Base-by-base conservation (phyloP, 164 flowering plant genomes). In the Pachysandra terminalis region DNA sequence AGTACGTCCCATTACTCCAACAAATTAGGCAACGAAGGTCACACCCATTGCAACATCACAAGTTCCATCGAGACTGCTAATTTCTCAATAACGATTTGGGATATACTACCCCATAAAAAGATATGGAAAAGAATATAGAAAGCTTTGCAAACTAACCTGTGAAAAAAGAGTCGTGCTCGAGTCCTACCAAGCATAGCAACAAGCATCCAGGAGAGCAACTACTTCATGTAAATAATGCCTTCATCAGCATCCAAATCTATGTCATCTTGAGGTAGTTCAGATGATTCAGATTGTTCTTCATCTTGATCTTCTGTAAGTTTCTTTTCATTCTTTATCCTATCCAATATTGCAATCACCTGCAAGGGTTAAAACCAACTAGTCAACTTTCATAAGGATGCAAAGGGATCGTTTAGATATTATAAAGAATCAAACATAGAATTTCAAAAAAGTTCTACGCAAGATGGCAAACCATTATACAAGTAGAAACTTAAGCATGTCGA, bases 291-390 rank as follows among this genome's bases (percentile, higher is more conserved):
- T 54, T 65, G 54, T 26, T 66, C 81, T 57, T 69, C 78, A 21
- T 66, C 71, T 70, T 67, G 54, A 65, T 27, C 40, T 35, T 41
- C 74, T 24, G 67, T 53, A 19, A 5, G 58, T 68, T 64, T 69
- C 74, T 79, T 82, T 71, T 92, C 91, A 64, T 80, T 74, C 80
- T 93, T 93, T 65, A 93, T 68, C 79, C 71, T 85, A 77, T 93
- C 98, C 77, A 93, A 74, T 67, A 93, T 90, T 56, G 90, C 93
- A 74, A 90, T 85, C 45, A 93, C 98, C 98, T 90, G 84, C 67
- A 74, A 67, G 9, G 19, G 27, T 40, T 25, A 68, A 61, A 48
- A 55, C 55, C 25, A 70, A 68, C 19, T 25, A 10, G 23, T 65
- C 53, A 28, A 56, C 26, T 15, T 27, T 58, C 61, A 26, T 13